Conservation (phyloP, 768 basidiomycete genomes). For the Astraeus odoratus region DNA sequence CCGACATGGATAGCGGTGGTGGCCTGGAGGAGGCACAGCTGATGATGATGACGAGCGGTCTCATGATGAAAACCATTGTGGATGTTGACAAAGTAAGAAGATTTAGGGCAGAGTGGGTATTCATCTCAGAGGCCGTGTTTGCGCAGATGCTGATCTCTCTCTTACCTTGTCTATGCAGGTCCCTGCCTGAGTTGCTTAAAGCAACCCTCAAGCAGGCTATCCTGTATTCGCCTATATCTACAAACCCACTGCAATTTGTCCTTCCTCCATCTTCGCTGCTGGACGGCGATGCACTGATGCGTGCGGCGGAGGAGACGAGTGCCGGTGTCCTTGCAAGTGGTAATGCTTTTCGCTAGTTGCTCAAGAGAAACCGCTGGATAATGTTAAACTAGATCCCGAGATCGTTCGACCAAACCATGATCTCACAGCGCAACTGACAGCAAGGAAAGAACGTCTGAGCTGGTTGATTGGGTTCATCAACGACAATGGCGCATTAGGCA, state of each 20-base stretch:
- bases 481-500: constrained; percentile 71
- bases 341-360: constrained; percentile 19
- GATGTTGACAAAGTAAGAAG: constrained; percentile 53
- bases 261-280: constrained; percentile 62
- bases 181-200: constrained; percentile 59
- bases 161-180: constrained; percentile 32
- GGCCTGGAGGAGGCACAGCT: constrained; percentile 13
- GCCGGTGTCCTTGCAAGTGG: constrained; percentile 66
- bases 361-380: not conserved
- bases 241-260: constrained; percentile 77
- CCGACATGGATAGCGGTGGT: constrained; percentile 7
- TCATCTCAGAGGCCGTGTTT: not conserved
- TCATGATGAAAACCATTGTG: constrained; percentile 60
- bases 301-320: constrained; percentile 72
- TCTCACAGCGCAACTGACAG: constrained; percentile 67
- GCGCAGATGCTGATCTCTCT: not conserved
- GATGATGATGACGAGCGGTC: constrained; percentile 49
- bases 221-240: constrained; percentile 61
- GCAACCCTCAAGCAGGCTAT: constrained; percentile 82
- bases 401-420: constrained; percentile 74
- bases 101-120: constrained; percentile 58
- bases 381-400: constrained; percentile 46
- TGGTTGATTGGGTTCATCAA: constrained; percentile 90
- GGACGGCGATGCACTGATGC: constrained; percentile 74
- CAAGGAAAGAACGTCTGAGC: constrained; percentile 66